Evolutionary conservation across 495 filamentous ascomycete genomes (phyloP).

Genomic region (Usnea hakonensis): DNA sequence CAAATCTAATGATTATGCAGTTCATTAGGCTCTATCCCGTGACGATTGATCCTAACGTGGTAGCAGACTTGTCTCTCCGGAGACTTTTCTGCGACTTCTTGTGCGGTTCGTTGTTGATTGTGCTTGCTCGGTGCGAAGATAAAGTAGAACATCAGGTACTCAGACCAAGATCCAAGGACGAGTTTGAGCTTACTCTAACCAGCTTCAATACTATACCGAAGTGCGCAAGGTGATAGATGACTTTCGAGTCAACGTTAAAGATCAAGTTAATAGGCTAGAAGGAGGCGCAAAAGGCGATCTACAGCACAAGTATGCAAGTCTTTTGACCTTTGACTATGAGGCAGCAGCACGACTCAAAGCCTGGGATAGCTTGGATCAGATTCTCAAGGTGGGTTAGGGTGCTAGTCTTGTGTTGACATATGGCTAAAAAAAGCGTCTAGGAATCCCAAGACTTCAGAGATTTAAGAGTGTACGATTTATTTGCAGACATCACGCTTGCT

Average conservation of each 20-base stretch:
- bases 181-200: conserved; percentile 12
- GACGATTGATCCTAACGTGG: conserved; percentile 34
- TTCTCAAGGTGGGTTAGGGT: conserved; percentile 46
- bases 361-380: conserved; percentile 57
- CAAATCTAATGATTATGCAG: conserved; percentile 19
- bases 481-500: conserved; percentile 53
- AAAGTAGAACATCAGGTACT: conserved; percentile 44
- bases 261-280: conserved; percentile 30
- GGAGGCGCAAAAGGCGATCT: conserved; percentile 45
- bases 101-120: conserved; percentile 47
- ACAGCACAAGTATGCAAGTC: conserved; percentile 49
- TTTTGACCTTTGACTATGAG: conserved; percentile 71
- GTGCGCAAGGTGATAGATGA: conserved; percentile 48
- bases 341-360: conserved; percentile 55
- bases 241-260: conserved; percentile 40
- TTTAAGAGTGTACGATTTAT: conserved; percentile 24
- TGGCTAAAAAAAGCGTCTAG: conserved; percentile 5
- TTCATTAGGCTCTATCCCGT: conserved; percentile 55
- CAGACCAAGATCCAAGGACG: conserved; percentile 1
- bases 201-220: conserved; percentile 50
- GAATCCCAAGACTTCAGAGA: conserved; percentile 18
- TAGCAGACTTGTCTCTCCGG: conserved; percentile 48
- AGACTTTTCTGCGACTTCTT: conserved; percentile 64
- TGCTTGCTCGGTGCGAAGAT: conserved; percentile 58
- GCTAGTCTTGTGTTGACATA: neutral